Base-by-base conservation (phyloP, 108 stramenopile species). In the Craspedostauros australis region DNA sequence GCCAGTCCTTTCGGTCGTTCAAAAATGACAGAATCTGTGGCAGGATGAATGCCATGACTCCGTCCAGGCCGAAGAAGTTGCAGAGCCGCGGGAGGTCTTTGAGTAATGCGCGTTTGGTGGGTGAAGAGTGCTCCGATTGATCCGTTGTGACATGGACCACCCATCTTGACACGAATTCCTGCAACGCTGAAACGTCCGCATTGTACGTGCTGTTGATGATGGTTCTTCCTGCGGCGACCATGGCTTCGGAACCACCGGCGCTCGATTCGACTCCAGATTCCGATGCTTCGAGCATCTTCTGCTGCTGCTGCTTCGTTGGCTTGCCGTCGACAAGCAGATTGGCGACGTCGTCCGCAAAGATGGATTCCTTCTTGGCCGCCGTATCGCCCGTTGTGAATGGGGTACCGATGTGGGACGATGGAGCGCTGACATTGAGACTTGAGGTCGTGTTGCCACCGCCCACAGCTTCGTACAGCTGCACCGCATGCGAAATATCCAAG, bases 1-100 rank as follows among this genome's bases (percentile, higher is more conserved):
- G 85, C 91, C 94, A 86, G 53, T 93, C 94, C 64, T 91, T 91
- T 53, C 88, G 58, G 63, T 97, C 95, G 63, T 95, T 96, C 24
- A 96, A 81, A 54, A 95, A 96, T 1, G 95, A 80, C 50, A 98
- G 61, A 20, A 96, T 69, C 31, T 90, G 88, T 2, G 98, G 95
- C 48, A 98, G 49, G 24, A 98, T 78, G 60, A 87, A 91, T 4
- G 85, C 74, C 50, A 90, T 84, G 41, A 72, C 75, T 28, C 76
- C 77, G 29, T 96, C 95, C 46, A 64, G 67, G 2, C 95, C 95
- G 66, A 98, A 96, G 59, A 98, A 97, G 43, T 80, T 67, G 52
- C 96, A 96, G 20, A 98, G 66, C 37, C 88, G 66, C 6, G 78
- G 68, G 54, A 98, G 60, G 55, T 86, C 83, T 25, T 50, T 42